Evolutionary conservation across 331 rosid species (phyloP).

Genomic region (Spiraea crenata): DNA sequence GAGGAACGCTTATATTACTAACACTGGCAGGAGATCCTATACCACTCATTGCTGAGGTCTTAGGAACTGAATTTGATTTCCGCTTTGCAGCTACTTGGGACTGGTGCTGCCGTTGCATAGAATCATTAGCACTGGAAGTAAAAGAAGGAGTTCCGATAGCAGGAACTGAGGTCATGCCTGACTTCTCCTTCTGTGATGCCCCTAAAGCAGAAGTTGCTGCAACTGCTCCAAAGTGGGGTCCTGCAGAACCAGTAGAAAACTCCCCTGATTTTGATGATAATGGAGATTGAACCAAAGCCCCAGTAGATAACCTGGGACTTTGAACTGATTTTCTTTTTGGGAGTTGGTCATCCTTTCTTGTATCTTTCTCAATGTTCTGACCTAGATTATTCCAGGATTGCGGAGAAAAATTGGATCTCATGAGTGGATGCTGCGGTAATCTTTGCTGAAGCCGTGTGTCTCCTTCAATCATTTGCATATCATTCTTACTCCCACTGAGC

Average conservation of each 20-base stretch:
- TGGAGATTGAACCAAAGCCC: conserved; percentile 76
- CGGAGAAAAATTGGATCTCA: conserved; percentile 73
- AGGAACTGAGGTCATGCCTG: conserved; percentile 53
- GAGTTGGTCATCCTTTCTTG: conserved; percentile 74
- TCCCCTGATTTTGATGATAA: conserved; percentile 89
- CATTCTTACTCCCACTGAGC: conserved; percentile 53
- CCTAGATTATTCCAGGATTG: conserved; percentile 67
- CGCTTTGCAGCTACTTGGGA: conserved; percentile 67
- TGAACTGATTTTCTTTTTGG: conserved; percentile 72
- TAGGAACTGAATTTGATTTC: conserved; percentile 79
- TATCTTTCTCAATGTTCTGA: conserved; percentile 74
- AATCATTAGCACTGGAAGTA: conserved; percentile 72
- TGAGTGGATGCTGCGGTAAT: conserved; percentile 48
- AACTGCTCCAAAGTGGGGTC: conserved; percentile 76
- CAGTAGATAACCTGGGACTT: conserved; percentile 83
- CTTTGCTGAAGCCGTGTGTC: conserved; percentile 63
- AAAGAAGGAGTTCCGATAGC: conserved; percentile 63
- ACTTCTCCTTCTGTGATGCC: conserved; percentile 72
- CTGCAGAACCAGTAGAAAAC: conserved; percentile 78
- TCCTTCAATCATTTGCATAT: conserved; percentile 50
- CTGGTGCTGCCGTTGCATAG: conserved; percentile 84
- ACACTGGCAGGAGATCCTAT: conserved; percentile 94
- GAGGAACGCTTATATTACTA: conserved; percentile 57
- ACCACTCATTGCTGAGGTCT: conserved; percentile 69
- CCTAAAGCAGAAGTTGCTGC: conserved; percentile 46